phyloP scores from a whole-genome alignment of 2,329 filamentous ascomycete species.

The Colletotrichum filicis region DNA sequence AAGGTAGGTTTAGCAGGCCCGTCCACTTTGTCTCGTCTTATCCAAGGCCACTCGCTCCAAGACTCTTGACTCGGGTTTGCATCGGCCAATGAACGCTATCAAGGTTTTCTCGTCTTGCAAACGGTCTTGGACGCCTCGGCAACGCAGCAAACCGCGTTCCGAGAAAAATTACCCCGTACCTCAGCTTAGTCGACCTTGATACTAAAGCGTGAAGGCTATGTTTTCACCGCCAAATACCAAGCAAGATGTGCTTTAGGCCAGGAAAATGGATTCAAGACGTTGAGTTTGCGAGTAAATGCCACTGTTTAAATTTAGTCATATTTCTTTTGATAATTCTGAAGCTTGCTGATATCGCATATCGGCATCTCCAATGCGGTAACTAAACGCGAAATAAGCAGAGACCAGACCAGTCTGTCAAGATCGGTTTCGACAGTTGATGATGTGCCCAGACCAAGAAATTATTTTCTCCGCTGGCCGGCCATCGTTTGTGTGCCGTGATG shows the following conservation, averaged over 20 bases:
- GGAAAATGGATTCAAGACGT: neutral
- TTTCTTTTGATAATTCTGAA: neutral
- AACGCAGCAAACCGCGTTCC: neutral
- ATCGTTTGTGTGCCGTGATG: neutral
- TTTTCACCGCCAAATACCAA: no score
- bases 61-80: slow-evolving; percentile 11
- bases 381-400: neutral
- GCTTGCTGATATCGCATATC: neutral
- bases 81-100: neutral
- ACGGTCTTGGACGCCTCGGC: neutral
- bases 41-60: neutral
- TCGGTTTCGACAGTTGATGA: neutral
- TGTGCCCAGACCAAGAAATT: neutral
- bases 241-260: neutral
- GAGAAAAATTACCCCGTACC: neutral
- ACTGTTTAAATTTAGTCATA: neutral
- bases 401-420: neutral
- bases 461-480: neutral
- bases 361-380: neutral
- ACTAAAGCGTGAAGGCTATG: no score
- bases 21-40: neutral
- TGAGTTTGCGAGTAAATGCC: neutral
- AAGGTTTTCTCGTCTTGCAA: slow-evolving; percentile 1
- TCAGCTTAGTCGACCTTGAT: no score
- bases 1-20: neutral